Conservation (phyloP, 2,329 filamentous ascomycete genomes). For the Pestalotiopsis sp. region DNA sequence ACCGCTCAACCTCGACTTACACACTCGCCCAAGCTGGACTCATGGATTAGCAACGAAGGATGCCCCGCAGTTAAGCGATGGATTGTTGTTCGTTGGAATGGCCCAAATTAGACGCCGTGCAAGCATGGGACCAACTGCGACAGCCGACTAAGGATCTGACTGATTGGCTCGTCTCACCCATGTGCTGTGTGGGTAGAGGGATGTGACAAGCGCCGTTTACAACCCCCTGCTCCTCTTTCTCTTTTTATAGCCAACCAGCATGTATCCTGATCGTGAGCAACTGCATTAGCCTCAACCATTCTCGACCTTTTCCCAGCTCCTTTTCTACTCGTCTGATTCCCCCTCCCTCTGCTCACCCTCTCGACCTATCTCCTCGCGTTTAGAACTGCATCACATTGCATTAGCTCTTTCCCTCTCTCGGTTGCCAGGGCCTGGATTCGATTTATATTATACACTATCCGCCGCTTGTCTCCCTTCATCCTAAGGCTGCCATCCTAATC, state of each 20-base stretch:
- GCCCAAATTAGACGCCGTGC: conserved; percentile 15
- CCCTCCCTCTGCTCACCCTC: conserved; percentile 16
- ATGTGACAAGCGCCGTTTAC: conserved; percentile 13
- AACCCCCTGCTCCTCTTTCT: conserved; percentile 8
- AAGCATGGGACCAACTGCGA: conserved; percentile 17
- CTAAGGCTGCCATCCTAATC: conserved; percentile 13
- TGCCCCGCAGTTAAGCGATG: background rate
- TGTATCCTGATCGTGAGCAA: conserved; percentile 16
- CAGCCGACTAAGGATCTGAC: conserved; percentile 17
- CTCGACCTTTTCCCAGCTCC: conserved; percentile 16
- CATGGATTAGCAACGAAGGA: background rate
- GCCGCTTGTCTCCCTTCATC: conserved; percentile 21
- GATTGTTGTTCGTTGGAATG: conserved; percentile 5
- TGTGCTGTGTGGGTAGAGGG: conserved; percentile 3
- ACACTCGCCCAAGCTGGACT: background rate
- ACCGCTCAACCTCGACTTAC: background rate
- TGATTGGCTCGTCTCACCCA: conserved; percentile 24
- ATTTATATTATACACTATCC: conserved; percentile 34
- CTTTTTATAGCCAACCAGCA: conserved; percentile 42
- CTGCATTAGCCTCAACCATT: conserved; percentile 20
- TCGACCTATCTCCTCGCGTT: conserved; percentile 27
- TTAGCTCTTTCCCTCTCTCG: conserved; percentile 28
- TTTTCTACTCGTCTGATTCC: conserved; percentile 16
- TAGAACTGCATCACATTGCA: conserved; percentile 28
- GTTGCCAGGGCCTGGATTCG: conserved; percentile 14